Evolutionary conservation across 2,329 filamentous ascomycete species (phyloP), one percentile per base, ranked within the genome.

Genomic region (Alternaria hordeiaustralica): DNA sequence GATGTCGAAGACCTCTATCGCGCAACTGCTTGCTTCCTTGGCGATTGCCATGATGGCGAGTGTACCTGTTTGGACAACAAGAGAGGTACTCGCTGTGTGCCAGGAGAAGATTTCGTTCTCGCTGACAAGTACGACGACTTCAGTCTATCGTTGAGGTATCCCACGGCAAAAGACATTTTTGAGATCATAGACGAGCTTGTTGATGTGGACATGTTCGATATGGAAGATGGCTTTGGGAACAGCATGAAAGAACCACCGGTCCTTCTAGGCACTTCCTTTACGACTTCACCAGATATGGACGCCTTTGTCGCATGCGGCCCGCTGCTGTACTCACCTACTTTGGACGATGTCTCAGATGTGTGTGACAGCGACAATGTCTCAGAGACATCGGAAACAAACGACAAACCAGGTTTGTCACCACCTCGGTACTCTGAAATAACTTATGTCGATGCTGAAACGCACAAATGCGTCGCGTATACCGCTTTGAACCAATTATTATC

Each of bases 21-120:
- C 7, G 65, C 63, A 18, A 65, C 63, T 25, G 20, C 15, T 25
- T 45, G 25, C 2, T 66, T 69, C 18, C 18, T 66, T 6, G 51
- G 50, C 26, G 59, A 64, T 20, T 44, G 49, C 13, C 28, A 33
- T 8, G 44, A 60, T 18, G 54, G 54, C 33, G 61, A 70, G 20
- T 67, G 33, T 23, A 45, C 36, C 2, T 63, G 50, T 18, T 33
- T 59, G 5, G 49, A 57, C 26, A 28, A 15, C 15, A 26, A 47
- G 11, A 23, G 20, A 5, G n/a, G 10, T 12, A 33, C 9, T 10
- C n/a, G 12, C 7, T 4, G 18, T 13, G 18, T 43, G 18, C 60
- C 55, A 10, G 47, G 54, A 6, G 55, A 61, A 23, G 25, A 54
- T 10, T 54, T 53, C 11, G 15, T 53, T 8, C 59, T 58, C 6